Percentiles rank a stretch among this genome's conserved stretches.
These are phyloP conservation scores for Coprinopsis strossmayeri DNA, from an alignment of 768 basidiomycete species.

Conservation along the genomic window DNA sequence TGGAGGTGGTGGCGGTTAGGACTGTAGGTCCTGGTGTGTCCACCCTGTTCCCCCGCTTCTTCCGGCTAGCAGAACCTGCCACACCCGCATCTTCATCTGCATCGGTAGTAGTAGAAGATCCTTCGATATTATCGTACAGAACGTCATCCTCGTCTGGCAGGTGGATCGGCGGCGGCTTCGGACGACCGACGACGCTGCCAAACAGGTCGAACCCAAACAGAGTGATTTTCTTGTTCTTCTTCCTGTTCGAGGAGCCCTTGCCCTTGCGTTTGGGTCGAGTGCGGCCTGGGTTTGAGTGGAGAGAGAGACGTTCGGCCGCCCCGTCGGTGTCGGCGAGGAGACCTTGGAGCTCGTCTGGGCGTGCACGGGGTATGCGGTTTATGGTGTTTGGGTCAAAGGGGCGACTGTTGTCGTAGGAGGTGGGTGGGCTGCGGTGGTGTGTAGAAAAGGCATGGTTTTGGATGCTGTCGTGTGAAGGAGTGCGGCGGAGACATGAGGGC, in stretches of 20 bases:
- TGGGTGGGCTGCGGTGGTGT: conserved; percentile 22
- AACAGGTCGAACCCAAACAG: conserved; percentile 66
- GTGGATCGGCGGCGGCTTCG: conserved; percentile 38
- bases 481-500: neutral
- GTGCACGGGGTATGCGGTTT: conserved; percentile 29
- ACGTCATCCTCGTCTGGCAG: conserved; percentile 52
- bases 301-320: conserved; percentile 55
- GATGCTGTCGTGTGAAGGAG: conserved; percentile 19
- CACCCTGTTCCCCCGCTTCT: conserved; percentile 5
- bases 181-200: conserved; percentile 34
- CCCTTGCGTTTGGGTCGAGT: conserved; percentile 14
- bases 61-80: neutral
- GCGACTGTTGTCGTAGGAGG: too few relatives aligned
- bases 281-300: conserved; percentile 56
- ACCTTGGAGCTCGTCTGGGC: conserved; percentile 32
- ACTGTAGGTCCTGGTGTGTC: neutral
- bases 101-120: neutral
- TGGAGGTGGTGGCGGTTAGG: conserved; percentile 9
- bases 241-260: conserved; percentile 19
- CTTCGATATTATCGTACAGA: conserved; percentile 12
- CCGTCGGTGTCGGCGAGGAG: conserved; percentile 45
- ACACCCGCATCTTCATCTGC: neutral
- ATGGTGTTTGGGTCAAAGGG: too few relatives aligned
- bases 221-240: conserved; percentile 33
- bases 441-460: too few relatives aligned